These are phyloP conservation scores for Leucaena leucocephala DNA, from an alignment of 306 rosid species.

Conservation along the genomic window DNA sequence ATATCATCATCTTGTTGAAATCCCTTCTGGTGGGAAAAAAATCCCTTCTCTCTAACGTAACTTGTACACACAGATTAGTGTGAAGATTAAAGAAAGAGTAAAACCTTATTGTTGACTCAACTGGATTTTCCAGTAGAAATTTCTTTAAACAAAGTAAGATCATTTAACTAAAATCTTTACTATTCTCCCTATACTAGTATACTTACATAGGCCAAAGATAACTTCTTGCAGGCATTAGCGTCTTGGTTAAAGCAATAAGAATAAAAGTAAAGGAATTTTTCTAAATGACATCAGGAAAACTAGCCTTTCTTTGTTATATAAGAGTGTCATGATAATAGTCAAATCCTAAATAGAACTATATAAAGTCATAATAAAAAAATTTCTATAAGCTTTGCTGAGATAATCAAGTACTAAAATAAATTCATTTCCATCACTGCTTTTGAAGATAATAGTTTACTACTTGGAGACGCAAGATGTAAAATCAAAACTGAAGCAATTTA, in stretches of 20 bases:
- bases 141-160: neutral
- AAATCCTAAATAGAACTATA: neutral
- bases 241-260: conserved; percentile 2
- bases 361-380: neutral
- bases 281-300: neutral
- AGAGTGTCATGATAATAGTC: neutral
- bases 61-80: neutral
- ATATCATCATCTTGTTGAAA: neutral
- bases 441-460: neutral
- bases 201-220: neutral
- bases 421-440: neutral
- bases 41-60: neutral
- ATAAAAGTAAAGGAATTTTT: neutral
- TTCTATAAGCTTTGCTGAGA: neutral
- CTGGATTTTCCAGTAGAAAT: neutral
- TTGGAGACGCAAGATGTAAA: neutral
- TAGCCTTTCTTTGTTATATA: neutral
- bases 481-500: neutral
- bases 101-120: neutral
- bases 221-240: neutral
- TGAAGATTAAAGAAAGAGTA: neutral
- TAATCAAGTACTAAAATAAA: neutral
- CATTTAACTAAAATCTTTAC: neutral
- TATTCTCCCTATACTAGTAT: neutral
- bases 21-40: neutral